These are phyloP conservation scores for Byssochlamys sp. DNA, from an alignment of 2,329 filamentous ascomycete species.

Conservation along the genomic window DNA sequence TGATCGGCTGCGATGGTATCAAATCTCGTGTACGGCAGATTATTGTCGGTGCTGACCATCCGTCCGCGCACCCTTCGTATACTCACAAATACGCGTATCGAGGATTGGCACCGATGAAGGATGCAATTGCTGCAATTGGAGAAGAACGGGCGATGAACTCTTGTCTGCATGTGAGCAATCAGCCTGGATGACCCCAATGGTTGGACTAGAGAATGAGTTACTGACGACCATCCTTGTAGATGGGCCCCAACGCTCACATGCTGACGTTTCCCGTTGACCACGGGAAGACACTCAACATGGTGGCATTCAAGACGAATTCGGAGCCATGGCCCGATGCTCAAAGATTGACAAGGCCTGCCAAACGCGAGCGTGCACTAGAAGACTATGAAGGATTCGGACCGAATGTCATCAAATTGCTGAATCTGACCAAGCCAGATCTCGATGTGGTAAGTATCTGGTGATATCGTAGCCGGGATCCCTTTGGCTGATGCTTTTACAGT, in stretches of 20 bases:
- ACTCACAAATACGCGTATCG: conserved; percentile 46
- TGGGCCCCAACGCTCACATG: conserved; percentile 38
- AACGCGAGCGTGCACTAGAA: conserved; percentile 4
- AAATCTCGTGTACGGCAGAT: conserved; percentile 39
- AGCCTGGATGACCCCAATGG: neutral
- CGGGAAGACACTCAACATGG: conserved; percentile 40
- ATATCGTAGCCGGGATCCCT: neutral
- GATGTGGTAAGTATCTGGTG: conserved; percentile 12
- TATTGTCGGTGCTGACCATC: conserved; percentile 34
- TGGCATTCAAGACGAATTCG: conserved; percentile 27
- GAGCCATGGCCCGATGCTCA: conserved; percentile 17
- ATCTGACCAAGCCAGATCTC: conserved; percentile 19
- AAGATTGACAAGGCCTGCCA: conserved; percentile 6
- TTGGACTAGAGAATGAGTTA: neutral
- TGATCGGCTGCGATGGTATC: conserved; percentile 42
- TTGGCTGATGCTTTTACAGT: conserved; percentile 16
- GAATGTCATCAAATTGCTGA: neutral
- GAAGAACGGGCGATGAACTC: conserved; percentile 31
- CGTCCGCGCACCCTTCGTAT: conserved; percentile 38
- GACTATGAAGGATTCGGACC: neutral
- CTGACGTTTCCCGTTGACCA: conserved; percentile 42
- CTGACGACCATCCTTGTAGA: conserved; percentile 2
- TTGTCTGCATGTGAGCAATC: conserved; percentile 21
- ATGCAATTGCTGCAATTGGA: conserved; percentile 38
- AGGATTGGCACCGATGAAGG: conserved; percentile 41